A percentile compares a stretch with the other conserved stretches of the same genome.
These are phyloP conservation scores for Parmelia sp. DNA, from an alignment of 495 filamentous ascomycete species.

Conservation along the genomic window DNA sequence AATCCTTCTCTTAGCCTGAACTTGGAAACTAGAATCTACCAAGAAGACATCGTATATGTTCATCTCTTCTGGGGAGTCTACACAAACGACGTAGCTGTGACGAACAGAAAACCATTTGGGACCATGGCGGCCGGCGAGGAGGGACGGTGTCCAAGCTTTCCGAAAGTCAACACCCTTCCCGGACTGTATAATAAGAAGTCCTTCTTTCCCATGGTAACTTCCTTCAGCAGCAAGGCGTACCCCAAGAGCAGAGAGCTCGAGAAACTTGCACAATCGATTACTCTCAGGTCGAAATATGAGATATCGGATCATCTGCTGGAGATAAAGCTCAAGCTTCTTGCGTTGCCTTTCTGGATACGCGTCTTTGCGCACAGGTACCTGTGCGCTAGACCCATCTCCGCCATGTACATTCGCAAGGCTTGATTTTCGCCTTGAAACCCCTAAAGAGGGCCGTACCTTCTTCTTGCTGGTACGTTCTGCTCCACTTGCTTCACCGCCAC, in stretches of 20 bases:
- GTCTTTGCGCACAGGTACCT: slow-evolving; percentile 42
- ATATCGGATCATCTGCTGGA: slow-evolving; percentile 90
- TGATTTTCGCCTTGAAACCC: slow-evolving; percentile 49
- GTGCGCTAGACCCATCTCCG: slow-evolving; percentile 32
- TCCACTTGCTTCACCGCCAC: slow-evolving; percentile 51
- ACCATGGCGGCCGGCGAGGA: slow-evolving; percentile 71
- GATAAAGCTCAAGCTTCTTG: slow-evolving; percentile 79
- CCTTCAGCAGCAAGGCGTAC: slow-evolving; percentile 93
- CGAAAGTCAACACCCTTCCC: slow-evolving; percentile 87
- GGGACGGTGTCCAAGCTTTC: slow-evolving; percentile 65
- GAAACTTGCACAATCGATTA: slow-evolving; percentile 91
- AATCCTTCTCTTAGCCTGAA: slow-evolving; percentile 60
- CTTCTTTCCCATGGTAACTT: slow-evolving; percentile 97
- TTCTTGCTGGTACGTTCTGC: slow-evolving; percentile 49
- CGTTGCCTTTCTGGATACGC: slow-evolving; percentile 65
- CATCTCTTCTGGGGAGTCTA: slow-evolving; percentile 97
- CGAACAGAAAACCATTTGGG: slow-evolving; percentile 98
- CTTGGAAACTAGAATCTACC: slow-evolving; percentile 75
- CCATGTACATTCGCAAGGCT: slow-evolving; percentile 45
- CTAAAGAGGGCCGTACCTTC: slow-evolving; percentile 59
- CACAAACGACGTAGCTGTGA: slow-evolving; percentile 94
- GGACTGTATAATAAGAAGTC: slow-evolving; percentile 83
- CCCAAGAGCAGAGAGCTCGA: slow-evolving; percentile 90
- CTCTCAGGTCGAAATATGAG: slow-evolving; percentile 94
- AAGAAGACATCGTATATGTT: slow-evolving; percentile 98